Percentiles rank a stretch among this genome's conserved stretches.
These are phyloP conservation scores for Leccinum ochraceum DNA, from an alignment of 768 basidiomycete species.

Conservation along the genomic window DNA sequence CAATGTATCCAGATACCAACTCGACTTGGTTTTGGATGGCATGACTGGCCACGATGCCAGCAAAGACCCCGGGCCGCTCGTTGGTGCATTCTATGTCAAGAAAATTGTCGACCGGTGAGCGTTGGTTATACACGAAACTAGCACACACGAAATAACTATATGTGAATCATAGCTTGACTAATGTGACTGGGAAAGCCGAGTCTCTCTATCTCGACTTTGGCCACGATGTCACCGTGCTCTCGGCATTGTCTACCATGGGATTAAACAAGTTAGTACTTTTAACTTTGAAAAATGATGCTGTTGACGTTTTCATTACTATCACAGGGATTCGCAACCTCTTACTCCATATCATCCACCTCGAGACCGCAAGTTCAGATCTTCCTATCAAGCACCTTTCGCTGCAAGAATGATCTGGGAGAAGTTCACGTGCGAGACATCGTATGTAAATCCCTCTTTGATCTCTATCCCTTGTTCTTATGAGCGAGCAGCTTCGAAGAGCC, in stretches of 20 bases:
- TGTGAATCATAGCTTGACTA: slow-evolving; percentile 30
- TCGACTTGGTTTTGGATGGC: slow-evolving; percentile 36
- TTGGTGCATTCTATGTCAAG: slow-evolving; percentile 41
- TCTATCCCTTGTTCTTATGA: neutral
- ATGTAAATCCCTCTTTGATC: neutral
- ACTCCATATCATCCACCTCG: slow-evolving; percentile 24
- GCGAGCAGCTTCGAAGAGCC: slow-evolving; percentile 33
- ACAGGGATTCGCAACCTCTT: slow-evolving; percentile 37
- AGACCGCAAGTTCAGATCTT: slow-evolving; percentile 38
- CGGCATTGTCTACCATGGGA: slow-evolving; percentile 39
- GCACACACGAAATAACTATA: neutral
- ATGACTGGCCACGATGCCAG: slow-evolving; percentile 33
- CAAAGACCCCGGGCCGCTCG: slow-evolving; percentile 33
- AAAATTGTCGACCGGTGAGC: slow-evolving; percentile 40
- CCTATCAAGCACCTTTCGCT: slow-evolving; percentile 41
- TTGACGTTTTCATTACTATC: neutral
- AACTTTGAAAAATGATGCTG: neutral
- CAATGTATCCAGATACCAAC: slow-evolving; percentile 33
- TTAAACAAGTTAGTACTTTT: slow-evolving; percentile 35
- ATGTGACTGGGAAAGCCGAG: slow-evolving; percentile 31
- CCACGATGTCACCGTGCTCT: slow-evolving; percentile 40
- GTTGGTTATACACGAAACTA: neutral
- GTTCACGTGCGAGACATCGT: slow-evolving; percentile 40
- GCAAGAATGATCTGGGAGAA: slow-evolving; percentile 47
- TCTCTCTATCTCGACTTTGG: slow-evolving; percentile 43